These are phyloP conservation scores for Dovyalis caffra DNA, from an alignment of 345 rosid genomes.

Conservation along the genomic window DNA sequence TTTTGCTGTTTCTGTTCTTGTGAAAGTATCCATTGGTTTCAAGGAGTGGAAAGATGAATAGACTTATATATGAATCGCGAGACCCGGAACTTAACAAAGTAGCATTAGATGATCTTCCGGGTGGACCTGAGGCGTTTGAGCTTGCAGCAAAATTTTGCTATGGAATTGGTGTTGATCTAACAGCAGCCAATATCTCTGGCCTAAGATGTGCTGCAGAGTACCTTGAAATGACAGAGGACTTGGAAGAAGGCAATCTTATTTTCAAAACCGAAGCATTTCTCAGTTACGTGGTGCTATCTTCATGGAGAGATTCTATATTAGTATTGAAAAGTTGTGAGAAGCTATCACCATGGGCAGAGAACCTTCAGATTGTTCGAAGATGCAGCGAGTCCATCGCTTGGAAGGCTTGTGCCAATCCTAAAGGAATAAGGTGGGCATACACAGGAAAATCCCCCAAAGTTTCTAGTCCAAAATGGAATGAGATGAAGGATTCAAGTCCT, in stretches of 20 bases:
- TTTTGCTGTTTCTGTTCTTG: slow-evolving; percentile 13
- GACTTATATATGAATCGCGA: slow-evolving; percentile 75
- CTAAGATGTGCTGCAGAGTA: slow-evolving; percentile 92
- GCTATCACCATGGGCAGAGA: slow-evolving; percentile 97
- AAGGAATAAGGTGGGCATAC: slow-evolving; percentile 92
- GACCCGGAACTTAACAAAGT: slow-evolving; percentile 56
- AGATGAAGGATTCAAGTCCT: slow-evolving; percentile 74
- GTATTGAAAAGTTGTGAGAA: slow-evolving; percentile 89
- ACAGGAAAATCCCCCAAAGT: slow-evolving; percentile 66
- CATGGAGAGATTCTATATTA: slow-evolving; percentile 93
- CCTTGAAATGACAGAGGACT: slow-evolving; percentile 99
- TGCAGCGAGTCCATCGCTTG: slow-evolving; percentile 98
- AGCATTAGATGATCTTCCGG: slow-evolving; percentile 73
- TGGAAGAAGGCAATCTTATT: slow-evolving; percentile 94
- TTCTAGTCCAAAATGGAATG: slow-evolving; percentile 83
- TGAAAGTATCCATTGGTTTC: slow-evolving; percentile 86
- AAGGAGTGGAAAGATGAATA: slow-evolving; percentile 89
- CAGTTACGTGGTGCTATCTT: slow-evolving; percentile 89
- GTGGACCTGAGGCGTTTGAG: slow-evolving; percentile 87
- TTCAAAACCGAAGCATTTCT: slow-evolving; percentile 98
- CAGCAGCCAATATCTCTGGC: slow-evolving; percentile 85
- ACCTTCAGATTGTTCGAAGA: slow-evolving; percentile 89
- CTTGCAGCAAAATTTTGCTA: slow-evolving; percentile 95
- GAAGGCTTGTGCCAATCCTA: slow-evolving; percentile 97
- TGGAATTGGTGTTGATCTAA: slow-evolving; percentile 88